Evolutionary conservation across 192 early-diverging fungal species (phyloP), one percentile per base, ranked within the genome.

Genomic region (Entomortierella parvispora): DNA sequence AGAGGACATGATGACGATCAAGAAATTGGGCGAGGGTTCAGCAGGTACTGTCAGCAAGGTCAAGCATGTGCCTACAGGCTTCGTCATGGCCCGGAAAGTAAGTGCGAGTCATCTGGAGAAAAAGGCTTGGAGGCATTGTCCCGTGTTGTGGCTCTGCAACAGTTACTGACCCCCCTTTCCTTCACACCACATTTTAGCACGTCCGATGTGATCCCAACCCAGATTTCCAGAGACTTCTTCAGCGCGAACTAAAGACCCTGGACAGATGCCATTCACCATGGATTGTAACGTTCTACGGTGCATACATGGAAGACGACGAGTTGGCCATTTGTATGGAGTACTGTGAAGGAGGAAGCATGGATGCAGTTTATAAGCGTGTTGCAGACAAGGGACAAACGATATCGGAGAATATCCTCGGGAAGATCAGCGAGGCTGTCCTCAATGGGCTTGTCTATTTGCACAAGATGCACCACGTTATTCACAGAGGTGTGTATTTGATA

Each of bases 311-410:
- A 48, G 93, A 93, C 22, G 92, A 88, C 56, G 90, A 91, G 51
- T 83, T 99, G 7, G 94, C 91, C 5, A 94, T 99, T 43, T 97
- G 94, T 80, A 97, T 99, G 93, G 98, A 99, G 84, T 97, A 92
- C 71, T 96, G 96, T 84, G 92, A 94, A 69, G 89, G 91, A 10
- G 97, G 98, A 22, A 96, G 94, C 52, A 86, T 99, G 40, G 95
- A 99, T 64, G 84, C 87, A 32, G 92, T 99, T 17, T 98, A 97
- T 77, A 95, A 94, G 81, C 81, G 85, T 12, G 85, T 88, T 45
- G 80, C 81, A 26, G 81, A 84, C 51, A 85, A 91, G 56, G 80
- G 87, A 22, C 93, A 90, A 22, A 85, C 88, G n/a, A 92, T 99
- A 46, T 90, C 93, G 10, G 97, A 99, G 74, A 85, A 83, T 49